Evolutionary conservation across 495 filamentous ascomycete genomes (phyloP).

Genomic region (Hypoxylon trugodes): DNA sequence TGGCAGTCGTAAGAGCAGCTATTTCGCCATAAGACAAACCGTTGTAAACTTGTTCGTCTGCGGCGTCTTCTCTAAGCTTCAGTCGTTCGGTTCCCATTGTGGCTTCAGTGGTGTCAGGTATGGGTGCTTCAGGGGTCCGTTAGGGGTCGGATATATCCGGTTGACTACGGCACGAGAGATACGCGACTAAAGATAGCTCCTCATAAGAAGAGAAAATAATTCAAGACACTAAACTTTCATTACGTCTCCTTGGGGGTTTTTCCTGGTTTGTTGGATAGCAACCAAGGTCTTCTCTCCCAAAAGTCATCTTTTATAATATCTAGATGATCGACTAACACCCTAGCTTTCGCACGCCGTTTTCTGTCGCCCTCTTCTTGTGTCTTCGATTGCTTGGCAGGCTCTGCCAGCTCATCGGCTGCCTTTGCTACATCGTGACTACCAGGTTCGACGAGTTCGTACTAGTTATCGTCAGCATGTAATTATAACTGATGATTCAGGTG

Average conservation of each 20-base stretch:
- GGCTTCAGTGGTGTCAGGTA: not conserved
- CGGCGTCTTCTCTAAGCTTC: too few relatives aligned
- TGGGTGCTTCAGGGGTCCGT: not conserved
- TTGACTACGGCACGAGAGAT: not conserved
- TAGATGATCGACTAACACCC: conserved; percentile 80
- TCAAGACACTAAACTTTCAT: conserved; percentile 18
- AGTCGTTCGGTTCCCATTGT: conserved; percentile 4
- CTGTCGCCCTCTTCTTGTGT: conserved; percentile 79
- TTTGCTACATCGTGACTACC: conserved; percentile 47
- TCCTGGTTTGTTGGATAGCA: conserved; percentile 78
- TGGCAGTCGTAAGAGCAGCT: too few relatives aligned
- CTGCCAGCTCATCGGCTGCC: conserved; percentile 49
- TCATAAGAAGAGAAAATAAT: not conserved
- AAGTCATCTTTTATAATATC: conserved; percentile 96
- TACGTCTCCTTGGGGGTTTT: conserved; percentile 66
- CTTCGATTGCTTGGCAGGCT: conserved; percentile 66
- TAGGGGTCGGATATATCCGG: not conserved
- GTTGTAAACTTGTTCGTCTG: too few relatives aligned
- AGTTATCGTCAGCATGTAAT: conserved; percentile 20
- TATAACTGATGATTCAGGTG: not conserved
- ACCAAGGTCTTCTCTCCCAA: conserved; percentile 87
- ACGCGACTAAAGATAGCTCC: not conserved
- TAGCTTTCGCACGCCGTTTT: conserved; percentile 77
- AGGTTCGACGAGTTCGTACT: conserved; percentile 65
- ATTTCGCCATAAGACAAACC: too few relatives aligned